A percentile compares a stretch with the other conserved stretches of the same genome.
Evolutionary conservation across 2,329 filamentous ascomycete species (phyloP).

Genomic region (Fusarium heterosporum): DNA sequence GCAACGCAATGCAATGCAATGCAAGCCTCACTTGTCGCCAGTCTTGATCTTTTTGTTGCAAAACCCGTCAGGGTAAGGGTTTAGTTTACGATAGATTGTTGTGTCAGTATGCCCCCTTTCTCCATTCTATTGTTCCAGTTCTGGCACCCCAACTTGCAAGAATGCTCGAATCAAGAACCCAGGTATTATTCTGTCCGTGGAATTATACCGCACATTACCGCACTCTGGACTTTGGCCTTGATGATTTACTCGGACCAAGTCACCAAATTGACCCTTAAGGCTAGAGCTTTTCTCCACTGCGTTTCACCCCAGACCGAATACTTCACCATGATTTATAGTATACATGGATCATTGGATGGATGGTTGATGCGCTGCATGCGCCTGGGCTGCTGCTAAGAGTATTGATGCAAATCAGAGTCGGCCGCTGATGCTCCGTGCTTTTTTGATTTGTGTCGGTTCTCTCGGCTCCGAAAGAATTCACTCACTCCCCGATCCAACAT

Average conservation of each 20-base stretch:
- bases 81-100: neutral
- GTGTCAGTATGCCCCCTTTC: neutral
- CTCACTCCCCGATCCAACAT: neutral
- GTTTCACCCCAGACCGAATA: constrained; percentile 35
- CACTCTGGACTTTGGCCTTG: constrained; percentile 9
- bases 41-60: neutral
- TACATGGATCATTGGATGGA: neutral
- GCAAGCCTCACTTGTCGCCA: constrained; percentile 11
- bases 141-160: neutral
- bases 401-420: constrained; percentile 37
- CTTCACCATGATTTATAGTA: constrained; percentile 7
- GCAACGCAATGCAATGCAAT: neutral
- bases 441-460: constrained; percentile 30
- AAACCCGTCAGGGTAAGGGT: constrained; percentile 18
- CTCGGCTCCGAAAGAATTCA: constrained; percentile 41
- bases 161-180: neutral
- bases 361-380: constrained; percentile 22
- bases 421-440: constrained; percentile 38
- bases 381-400: constrained; percentile 18
- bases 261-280: constrained; percentile 26
- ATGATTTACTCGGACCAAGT: constrained; percentile 13
- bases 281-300: constrained; percentile 34
- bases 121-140: neutral
- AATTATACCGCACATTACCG: constrained; percentile 1
- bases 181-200: neutral